phyloP scores from a whole-genome alignment of 176 grass and related monocot genomes.

The Ananas comosus region DNA sequence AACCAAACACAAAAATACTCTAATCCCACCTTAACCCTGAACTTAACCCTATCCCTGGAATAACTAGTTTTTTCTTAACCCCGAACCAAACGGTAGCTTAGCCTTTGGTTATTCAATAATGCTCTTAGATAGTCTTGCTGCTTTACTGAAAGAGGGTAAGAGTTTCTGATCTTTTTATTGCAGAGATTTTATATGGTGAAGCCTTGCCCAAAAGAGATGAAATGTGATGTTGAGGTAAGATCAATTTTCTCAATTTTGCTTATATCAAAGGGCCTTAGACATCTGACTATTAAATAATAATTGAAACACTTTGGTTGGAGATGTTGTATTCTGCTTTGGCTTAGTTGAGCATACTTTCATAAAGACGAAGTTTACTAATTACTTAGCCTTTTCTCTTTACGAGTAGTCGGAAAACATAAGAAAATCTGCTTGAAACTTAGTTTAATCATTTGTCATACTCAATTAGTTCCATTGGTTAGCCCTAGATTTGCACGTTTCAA shows the following conservation, averaged over 20 bases:
- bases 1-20: too few species aligned
- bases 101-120: too few species aligned
- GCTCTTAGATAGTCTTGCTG: background rate
- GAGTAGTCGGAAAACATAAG: background rate
- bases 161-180: slow-evolving; percentile 7
- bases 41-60: too few species aligned
- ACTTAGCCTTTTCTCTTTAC: background rate
- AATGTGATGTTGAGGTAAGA: slow-evolving; percentile 94
- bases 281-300: background rate
- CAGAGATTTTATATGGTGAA: slow-evolving; percentile 99
- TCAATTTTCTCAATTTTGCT: slow-evolving; percentile 1
- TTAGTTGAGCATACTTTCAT: background rate
- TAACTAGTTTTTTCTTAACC: too few species aligned
- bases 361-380: background rate
- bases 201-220: slow-evolving; percentile 94
- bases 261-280: background rate
- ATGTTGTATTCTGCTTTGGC: background rate
- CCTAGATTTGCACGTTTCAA: background rate
- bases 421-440: background rate
- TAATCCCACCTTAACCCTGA: too few species aligned
- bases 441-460: too few species aligned
- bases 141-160: background rate
- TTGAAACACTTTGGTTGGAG: background rate
- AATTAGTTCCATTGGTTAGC: background rate
- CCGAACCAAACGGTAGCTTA: too few species aligned